These are phyloP conservation scores for Lavandula angustifolia DNA, from an alignment of 257 asterid genomes.

Conservation along the genomic window DNA sequence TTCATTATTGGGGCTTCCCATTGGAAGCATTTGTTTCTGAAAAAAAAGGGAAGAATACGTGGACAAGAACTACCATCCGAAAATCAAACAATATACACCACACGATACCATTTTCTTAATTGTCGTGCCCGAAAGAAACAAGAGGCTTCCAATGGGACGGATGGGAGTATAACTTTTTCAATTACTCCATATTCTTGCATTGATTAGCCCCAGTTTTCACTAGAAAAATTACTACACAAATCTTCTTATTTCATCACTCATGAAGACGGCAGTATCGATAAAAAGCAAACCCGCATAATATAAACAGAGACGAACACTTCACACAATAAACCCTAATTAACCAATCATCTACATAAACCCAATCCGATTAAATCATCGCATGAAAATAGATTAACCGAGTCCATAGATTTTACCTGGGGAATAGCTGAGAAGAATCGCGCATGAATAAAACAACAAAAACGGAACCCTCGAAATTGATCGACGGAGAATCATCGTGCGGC, in stretches of 20 bases:
- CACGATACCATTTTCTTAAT: too few relatives aligned
- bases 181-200: too few relatives aligned
- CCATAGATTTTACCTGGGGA: slow-evolving; percentile 48
- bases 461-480: slow-evolving; percentile 36
- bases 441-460: slow-evolving; percentile 26
- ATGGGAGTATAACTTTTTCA: too few relatives aligned
- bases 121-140: too few relatives aligned
- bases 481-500: slow-evolving; percentile 36
- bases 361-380: slow-evolving; percentile 1
- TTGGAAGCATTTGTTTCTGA: too few relatives aligned
- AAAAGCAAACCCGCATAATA: neutral
- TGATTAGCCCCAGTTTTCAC: too few relatives aligned
- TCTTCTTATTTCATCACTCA: neutral
- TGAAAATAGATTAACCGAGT: neutral
- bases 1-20: too few relatives aligned
- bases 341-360: slow-evolving; percentile 3
- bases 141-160: too few relatives aligned
- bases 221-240: too few relatives aligned
- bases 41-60: too few relatives aligned
- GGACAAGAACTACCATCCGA: too few relatives aligned
- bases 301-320: neutral
- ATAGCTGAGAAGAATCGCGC: slow-evolving; percentile 45
- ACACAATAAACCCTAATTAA: neutral
- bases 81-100: too few relatives aligned
- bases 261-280: neutral